Conservation (phyloP, 768 basidiomycete species). For the Tulasnella sp. region DNA sequence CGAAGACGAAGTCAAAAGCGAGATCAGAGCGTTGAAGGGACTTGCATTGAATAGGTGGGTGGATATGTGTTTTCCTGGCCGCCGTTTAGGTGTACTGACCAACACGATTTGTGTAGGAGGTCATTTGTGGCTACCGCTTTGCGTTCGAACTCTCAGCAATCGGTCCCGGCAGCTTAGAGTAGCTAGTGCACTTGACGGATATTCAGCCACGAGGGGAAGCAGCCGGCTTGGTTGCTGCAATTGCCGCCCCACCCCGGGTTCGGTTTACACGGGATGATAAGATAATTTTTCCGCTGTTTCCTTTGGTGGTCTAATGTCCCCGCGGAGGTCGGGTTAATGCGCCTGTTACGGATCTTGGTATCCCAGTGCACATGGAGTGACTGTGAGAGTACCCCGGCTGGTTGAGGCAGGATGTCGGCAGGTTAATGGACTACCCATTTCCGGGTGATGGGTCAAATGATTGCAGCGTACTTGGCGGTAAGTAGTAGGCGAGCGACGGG, state of each 20-base stretch:
- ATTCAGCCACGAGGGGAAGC: background rate
- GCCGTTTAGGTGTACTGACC: background rate
- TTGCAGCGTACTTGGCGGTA: background rate
- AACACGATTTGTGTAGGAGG: background rate
- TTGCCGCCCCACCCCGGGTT: background rate
- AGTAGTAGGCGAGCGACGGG: background rate
- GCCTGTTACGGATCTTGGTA: background rate
- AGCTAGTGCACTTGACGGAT: background rate
- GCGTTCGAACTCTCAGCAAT: background rate
- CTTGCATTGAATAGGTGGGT: slow-evolving; percentile 21
- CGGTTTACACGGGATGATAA: background rate
- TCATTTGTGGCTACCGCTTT: background rate
- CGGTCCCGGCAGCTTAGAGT: background rate
- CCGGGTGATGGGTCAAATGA: background rate
- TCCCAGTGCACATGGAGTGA: background rate
- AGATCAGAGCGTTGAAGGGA: slow-evolving; percentile 22
- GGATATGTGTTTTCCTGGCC: background rate
- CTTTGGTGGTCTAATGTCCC: background rate
- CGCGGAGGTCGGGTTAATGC: background rate
- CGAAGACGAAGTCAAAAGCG: slow-evolving; percentile 21
- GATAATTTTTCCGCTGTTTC: background rate
- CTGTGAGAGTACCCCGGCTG: background rate
- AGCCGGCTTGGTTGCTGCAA: background rate
- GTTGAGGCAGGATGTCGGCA: background rate
- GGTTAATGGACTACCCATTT: background rate